Percentiles rank a stretch among this genome's conserved stretches.
Conservation (phyloP, 2,329 filamentous ascomycete species). For the Fusarium cyanostomum region DNA sequence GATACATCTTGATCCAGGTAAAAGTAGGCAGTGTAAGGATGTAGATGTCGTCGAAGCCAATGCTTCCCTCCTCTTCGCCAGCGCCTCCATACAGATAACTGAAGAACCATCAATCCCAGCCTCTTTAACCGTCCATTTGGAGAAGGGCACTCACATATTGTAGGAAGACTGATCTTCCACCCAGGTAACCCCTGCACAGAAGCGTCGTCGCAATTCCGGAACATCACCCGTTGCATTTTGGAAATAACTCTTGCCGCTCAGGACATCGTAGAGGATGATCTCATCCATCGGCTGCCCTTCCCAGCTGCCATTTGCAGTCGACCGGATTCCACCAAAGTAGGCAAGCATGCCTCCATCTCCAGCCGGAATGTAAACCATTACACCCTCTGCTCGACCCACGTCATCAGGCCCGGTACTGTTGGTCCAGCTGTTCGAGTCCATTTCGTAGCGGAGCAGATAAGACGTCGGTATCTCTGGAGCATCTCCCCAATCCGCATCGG, state of each 20-base stretch:
- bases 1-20: slow-evolving; percentile 67
- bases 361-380: slow-evolving; percentile 67
- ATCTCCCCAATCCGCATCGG: slow-evolving; percentile 59
- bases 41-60: slow-evolving; percentile 68
- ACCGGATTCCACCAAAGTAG: slow-evolving; percentile 69
- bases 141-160: slow-evolving; percentile 63
- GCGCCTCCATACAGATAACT: slow-evolving; percentile 71
- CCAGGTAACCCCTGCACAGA: slow-evolving; percentile 70
- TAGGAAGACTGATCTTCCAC: slow-evolving; percentile 68
- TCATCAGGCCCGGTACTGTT: slow-evolving; percentile 65
- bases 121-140: too few relatives aligned
- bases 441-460: slow-evolving; percentile 65
- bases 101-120: slow-evolving; percentile 3
- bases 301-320: slow-evolving; percentile 59
- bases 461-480: slow-evolving; percentile 58
- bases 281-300: slow-evolving; percentile 56
- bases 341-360: slow-evolving; percentile 68
- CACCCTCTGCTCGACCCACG: slow-evolving; percentile 66
- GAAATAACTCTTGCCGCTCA: slow-evolving; percentile 66
- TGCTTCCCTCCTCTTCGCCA: slow-evolving; percentile 55
- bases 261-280: slow-evolving; percentile 68
- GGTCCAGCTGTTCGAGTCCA: slow-evolving; percentile 60
- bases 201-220: slow-evolving; percentile 62
- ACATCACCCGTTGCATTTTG: slow-evolving; percentile 64
- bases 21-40: slow-evolving; percentile 69